Conservation (phyloP, 1,284 basidiomycete genomes). For the Boletus putidus region DNA sequence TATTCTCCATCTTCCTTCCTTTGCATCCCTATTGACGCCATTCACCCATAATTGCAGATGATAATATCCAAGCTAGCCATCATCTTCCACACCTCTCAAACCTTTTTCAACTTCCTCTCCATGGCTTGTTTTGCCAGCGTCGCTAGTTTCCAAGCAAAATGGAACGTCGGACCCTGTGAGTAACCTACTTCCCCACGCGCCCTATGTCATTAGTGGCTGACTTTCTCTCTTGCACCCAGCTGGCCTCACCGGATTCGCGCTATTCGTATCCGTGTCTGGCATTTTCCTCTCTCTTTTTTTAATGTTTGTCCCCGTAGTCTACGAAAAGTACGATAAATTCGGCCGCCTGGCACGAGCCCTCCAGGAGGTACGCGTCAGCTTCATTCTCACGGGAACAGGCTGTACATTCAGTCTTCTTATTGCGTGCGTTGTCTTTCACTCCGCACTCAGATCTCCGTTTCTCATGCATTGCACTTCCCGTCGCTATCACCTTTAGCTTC, state of each 20-base stretch:
- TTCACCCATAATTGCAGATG: conserved; percentile 54
- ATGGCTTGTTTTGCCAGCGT: conserved; percentile 87
- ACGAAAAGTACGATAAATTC: conserved; percentile 83
- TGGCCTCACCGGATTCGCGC: conserved; percentile 80
- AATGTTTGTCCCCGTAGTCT: conserved; percentile 74
- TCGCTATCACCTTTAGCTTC: conserved; percentile 49
- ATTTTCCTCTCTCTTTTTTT: conserved; percentile 74
- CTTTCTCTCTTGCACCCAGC: conserved; percentile 46
- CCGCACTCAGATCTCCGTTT: conserved; percentile 6
- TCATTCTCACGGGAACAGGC: conserved; percentile 76
- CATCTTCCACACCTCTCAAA: conserved; percentile 68
- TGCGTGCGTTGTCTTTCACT: conserved; percentile 52
- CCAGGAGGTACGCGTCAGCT: conserved; percentile 74
- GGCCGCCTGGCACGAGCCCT: conserved; percentile 74
- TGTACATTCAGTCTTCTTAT: conserved; percentile 67
- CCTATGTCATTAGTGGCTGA: conserved; percentile 11
- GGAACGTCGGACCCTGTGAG: conserved; percentile 80
- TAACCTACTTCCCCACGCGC: background rate
- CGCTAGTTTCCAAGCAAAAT: conserved; percentile 83
- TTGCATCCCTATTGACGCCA: conserved; percentile 19
- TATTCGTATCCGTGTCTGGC: conserved; percentile 72
- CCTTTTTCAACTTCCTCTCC: conserved; percentile 87
- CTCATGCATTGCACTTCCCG: conserved; percentile 5
- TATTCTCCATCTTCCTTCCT: conserved; percentile 12
- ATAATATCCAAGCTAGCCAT: conserved; percentile 80